These are phyloP conservation scores for Novymonas esmeraldas DNA, from an alignment of 208 protist genomes.

Conservation along the genomic window DNA sequence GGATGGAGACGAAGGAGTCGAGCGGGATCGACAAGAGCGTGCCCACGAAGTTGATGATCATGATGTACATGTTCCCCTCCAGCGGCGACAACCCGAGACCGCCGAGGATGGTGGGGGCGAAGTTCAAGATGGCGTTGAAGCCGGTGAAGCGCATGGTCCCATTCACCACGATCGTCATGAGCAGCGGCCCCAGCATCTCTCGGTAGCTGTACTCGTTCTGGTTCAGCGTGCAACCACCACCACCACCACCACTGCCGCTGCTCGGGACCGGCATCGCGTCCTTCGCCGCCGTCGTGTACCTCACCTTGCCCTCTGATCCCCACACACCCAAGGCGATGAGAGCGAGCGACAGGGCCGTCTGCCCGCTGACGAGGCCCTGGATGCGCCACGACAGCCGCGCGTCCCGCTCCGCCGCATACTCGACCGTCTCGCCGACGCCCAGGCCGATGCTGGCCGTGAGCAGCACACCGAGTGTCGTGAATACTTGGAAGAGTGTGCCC, in stretches of 20 bases:
- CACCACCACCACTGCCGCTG: slow-evolving; percentile 22
- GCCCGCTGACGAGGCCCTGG: slow-evolving; percentile 59
- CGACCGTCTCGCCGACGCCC: slow-evolving; percentile 50
- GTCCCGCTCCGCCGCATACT: slow-evolving; percentile 33
- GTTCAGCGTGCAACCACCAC: slow-evolving; percentile 15
- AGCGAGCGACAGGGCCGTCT: slow-evolving; percentile 51
- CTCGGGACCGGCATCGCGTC: slow-evolving; percentile 26
- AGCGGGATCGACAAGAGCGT: slow-evolving; percentile 77
- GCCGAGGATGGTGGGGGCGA: slow-evolving; percentile 80
- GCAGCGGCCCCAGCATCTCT: slow-evolving; percentile 50
- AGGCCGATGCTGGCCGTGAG: slow-evolving; percentile 71
- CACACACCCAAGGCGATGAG: slow-evolving; percentile 7
- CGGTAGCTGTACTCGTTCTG: slow-evolving; percentile 54
- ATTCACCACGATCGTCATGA: slow-evolving; percentile 57
- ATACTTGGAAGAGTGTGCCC: slow-evolving; percentile 83
- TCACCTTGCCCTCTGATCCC: not conserved
- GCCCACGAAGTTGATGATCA: slow-evolving; percentile 90
- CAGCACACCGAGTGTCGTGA: slow-evolving; percentile 85
- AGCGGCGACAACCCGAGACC: slow-evolving; percentile 65
- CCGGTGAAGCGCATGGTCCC: slow-evolving; percentile 84
- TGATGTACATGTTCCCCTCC: slow-evolving; percentile 82
- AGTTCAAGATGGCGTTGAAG: slow-evolving; percentile 90
- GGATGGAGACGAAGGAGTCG: slow-evolving; percentile 66
- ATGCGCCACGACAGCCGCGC: slow-evolving; percentile 57
- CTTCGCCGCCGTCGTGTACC: slow-evolving; percentile 4